Conservation (phyloP, 352 stramenopile genomes). For the Halophytophthora polymorphica region DNA sequence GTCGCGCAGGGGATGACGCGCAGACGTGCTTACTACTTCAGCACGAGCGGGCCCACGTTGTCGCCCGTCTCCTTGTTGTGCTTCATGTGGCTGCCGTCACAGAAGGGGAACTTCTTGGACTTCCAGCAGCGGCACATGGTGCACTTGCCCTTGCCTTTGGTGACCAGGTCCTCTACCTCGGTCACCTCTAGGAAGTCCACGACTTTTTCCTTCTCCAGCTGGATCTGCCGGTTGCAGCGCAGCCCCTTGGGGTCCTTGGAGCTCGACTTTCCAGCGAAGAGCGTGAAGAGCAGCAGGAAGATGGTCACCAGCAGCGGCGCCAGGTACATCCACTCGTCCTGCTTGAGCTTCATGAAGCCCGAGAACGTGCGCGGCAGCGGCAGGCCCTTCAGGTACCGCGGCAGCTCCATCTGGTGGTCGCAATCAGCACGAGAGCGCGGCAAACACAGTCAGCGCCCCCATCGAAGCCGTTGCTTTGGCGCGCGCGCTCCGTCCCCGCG, state of each 20-base stretch:
- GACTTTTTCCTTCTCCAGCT: constrained; percentile 83
- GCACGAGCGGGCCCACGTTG: constrained; percentile 76
- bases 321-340: constrained; percentile 83
- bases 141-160: constrained; percentile 79
- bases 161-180: constrained; percentile 77
- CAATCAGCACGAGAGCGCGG: neutral
- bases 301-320: constrained; percentile 80
- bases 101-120: constrained; percentile 87
- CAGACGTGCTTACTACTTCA: constrained; percentile 45
- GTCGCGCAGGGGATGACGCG: neutral
- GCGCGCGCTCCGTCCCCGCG: neutral
- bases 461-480: neutral
- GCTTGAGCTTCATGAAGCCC: constrained; percentile 83
- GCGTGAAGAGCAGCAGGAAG: constrained; percentile 60
- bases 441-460: neutral
- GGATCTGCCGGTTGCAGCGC: constrained; percentile 63
- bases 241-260: constrained; percentile 41
- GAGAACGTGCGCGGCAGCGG: constrained; percentile 79
- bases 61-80: constrained; percentile 88
- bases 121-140: constrained; percentile 85
- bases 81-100: constrained; percentile 76
- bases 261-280: constrained; percentile 59
- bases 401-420: constrained; percentile 50
- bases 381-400: constrained; percentile 80
- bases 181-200: constrained; percentile 60